A percentile compares a stretch with the other conserved stretches of the same genome.
Conservation (phyloP, 495 filamentous ascomycete species). For the Hypoxylon cercidicola region DNA sequence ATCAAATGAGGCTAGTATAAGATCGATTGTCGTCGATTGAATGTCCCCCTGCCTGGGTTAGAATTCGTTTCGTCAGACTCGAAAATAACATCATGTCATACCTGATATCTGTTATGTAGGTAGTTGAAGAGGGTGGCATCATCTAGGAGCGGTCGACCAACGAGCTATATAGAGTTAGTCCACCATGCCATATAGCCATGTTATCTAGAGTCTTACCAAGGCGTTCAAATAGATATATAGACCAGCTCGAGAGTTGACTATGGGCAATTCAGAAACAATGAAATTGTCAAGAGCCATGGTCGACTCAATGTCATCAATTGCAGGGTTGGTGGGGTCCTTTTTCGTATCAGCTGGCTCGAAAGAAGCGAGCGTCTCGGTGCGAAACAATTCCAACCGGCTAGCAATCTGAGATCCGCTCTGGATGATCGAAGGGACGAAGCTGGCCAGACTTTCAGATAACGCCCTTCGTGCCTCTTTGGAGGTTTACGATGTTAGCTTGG, state of each 20-base stretch:
- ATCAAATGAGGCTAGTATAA: slow-evolving; percentile 90
- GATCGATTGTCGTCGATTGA: slow-evolving; percentile 76
- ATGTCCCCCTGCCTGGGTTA: slow-evolving; percentile 69
- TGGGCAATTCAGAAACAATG: slow-evolving; percentile 71
- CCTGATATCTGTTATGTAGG: slow-evolving; percentile 83
- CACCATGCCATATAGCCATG: background rate
- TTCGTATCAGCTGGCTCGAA: slow-evolving; percentile 59
- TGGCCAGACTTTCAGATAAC: slow-evolving; percentile 59
- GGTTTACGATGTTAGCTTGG: slow-evolving; percentile 26
- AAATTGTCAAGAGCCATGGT: slow-evolving; percentile 62
- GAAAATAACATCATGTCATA: slow-evolving; percentile 38
- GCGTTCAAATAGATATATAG: slow-evolving; percentile 93
- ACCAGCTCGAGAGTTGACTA: slow-evolving; percentile 83
- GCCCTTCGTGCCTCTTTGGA: slow-evolving; percentile 56
- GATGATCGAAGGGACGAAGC: slow-evolving; percentile 64
- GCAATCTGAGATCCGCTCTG: slow-evolving; percentile 62
- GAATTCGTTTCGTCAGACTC: background rate
- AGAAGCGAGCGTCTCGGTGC: slow-evolving; percentile 59
- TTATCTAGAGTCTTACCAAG: slow-evolving; percentile 63
- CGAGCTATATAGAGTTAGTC: slow-evolving; percentile 68
- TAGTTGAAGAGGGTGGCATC: slow-evolving; percentile 81
- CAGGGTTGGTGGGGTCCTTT: slow-evolving; percentile 54
- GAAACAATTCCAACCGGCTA: slow-evolving; percentile 60
- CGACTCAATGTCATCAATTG: slow-evolving; percentile 60
- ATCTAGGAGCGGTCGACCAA: slow-evolving; percentile 83